Conservation (phyloP, 2,329 filamentous ascomycete genomes). For the Gaeumannomyces tritici region DNA sequence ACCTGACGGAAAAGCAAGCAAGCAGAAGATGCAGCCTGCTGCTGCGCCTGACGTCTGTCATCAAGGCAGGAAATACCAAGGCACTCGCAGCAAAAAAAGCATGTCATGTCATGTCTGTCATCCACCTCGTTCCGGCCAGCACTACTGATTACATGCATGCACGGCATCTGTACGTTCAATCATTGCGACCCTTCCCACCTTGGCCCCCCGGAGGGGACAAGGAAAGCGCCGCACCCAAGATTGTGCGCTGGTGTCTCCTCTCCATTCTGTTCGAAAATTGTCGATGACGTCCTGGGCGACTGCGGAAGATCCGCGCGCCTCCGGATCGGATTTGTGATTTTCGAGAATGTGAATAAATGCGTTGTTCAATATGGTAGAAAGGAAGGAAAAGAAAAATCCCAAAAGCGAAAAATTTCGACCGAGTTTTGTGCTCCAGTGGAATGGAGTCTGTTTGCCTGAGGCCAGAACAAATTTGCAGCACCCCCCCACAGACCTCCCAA, state of each 20-base stretch:
- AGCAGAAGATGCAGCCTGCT: background rate
- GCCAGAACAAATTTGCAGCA: background rate
- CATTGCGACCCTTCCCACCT: constrained; percentile 38
- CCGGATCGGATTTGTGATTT: constrained; percentile 28
- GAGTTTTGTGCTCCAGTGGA: constrained; percentile 8
- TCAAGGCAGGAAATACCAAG: background rate
- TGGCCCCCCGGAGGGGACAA: constrained; percentile 19
- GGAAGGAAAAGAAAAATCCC: constrained; percentile 17
- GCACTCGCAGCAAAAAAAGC: background rate
- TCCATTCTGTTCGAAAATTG: constrained; percentile 35
- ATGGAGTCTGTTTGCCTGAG: background rate
- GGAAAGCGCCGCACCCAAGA: constrained; percentile 42
- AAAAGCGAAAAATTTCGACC: constrained; percentile 6
- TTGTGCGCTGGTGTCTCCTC: constrained; percentile 34
- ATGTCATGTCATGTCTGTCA: background rate
- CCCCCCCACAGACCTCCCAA: too few species aligned
- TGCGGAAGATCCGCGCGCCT: constrained; percentile 19
- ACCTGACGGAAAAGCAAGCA: too few species aligned
- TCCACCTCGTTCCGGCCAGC: too few species aligned
- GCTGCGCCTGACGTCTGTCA: background rate
- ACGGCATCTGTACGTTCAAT: constrained; percentile 34
- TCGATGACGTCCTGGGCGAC: constrained; percentile 32
- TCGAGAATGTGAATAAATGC: constrained; percentile 38
- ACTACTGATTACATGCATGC: background rate
- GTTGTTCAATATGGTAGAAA: constrained; percentile 31